These are phyloP conservation scores for Dispira parvispora DNA, from an alignment of 192 early-diverging fungal genomes.

Conservation along the genomic window DNA sequence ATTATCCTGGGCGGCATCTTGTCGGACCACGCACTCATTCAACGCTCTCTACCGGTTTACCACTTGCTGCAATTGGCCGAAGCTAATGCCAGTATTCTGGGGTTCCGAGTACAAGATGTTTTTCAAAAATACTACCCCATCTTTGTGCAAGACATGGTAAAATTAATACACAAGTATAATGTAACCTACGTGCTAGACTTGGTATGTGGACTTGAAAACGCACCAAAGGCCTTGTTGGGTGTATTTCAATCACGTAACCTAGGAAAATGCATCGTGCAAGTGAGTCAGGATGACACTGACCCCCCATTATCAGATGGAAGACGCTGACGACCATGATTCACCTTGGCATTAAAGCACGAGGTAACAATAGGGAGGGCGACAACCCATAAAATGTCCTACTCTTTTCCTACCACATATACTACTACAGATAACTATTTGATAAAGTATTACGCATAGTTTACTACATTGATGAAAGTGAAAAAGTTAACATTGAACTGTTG, in stretches of 20 bases:
- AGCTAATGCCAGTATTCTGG: conserved; percentile 40
- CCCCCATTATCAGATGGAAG: too few species aligned
- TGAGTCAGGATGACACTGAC: conserved; percentile 10
- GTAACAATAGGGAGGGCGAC: too few species aligned
- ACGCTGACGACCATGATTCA: too few species aligned
- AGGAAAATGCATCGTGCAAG: conserved; percentile 45
- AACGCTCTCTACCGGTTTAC: conserved; percentile 30
- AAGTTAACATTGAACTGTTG: too few species aligned
- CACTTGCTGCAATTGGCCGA: conserved; percentile 35
- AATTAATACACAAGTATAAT: conserved; percentile 37
- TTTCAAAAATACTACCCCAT: conserved; percentile 23
- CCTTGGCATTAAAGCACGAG: too few species aligned
- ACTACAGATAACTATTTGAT: too few species aligned
- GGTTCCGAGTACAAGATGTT: conserved; percentile 33
- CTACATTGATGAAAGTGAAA: too few species aligned
- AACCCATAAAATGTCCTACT: too few species aligned
- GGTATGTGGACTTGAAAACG: conserved; percentile 44
- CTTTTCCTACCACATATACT: too few species aligned
- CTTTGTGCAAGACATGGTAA: conserved; percentile 37
- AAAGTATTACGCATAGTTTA: too few species aligned
- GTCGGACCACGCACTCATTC: conserved; percentile 38
- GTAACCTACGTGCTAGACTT: conserved; percentile 38
- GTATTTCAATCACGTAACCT: conserved; percentile 47
- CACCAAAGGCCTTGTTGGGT: conserved; percentile 38
- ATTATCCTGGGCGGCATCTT: conserved; percentile 58